phyloP scores from a whole-genome alignment of 2,329 filamentous ascomycete species.

The Ceratocystis colombiana region DNA sequence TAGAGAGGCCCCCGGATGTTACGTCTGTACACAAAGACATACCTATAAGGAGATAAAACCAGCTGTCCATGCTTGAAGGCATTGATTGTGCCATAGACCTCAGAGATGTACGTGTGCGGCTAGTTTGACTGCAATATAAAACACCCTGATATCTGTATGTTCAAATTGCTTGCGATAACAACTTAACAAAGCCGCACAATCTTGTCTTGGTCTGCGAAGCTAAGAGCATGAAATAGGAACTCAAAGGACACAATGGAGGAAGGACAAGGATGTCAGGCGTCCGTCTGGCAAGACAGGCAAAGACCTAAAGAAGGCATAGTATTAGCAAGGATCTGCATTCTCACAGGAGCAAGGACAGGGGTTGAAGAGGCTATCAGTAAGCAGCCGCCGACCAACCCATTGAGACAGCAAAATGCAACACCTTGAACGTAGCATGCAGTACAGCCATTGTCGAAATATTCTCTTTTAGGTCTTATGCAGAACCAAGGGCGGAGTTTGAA shows the following conservation, averaged over 20 bases:
- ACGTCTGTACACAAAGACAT: neutral
- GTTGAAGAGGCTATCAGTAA: constrained; percentile 1
- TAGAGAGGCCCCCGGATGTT: neutral
- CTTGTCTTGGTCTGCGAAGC: neutral
- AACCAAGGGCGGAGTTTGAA: neutral
- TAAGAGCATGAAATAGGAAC: neutral
- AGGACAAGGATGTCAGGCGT: neutral
- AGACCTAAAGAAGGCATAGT: constrained; percentile 1
- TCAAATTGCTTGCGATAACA: neutral
- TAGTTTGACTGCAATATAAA: neutral
- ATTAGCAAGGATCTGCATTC: constrained; percentile 6
- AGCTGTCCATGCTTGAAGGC: neutral
- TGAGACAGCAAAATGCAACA: neutral
- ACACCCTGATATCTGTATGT: neutral
- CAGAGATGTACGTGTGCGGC: neutral
- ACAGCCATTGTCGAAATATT: neutral
- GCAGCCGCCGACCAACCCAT: neutral
- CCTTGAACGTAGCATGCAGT: neutral
- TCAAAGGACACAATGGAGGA: constrained; percentile 4
- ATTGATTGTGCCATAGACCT: neutral
- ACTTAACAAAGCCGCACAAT: neutral
- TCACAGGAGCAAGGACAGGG: constrained; percentile 1
- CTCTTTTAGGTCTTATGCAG: constrained; percentile 1
- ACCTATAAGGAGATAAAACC: neutral
- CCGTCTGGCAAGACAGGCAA: neutral